These are phyloP conservation scores for Antrodiella citrinella DNA, from an alignment of 768 basidiomycete species.

Conservation along the genomic window DNA sequence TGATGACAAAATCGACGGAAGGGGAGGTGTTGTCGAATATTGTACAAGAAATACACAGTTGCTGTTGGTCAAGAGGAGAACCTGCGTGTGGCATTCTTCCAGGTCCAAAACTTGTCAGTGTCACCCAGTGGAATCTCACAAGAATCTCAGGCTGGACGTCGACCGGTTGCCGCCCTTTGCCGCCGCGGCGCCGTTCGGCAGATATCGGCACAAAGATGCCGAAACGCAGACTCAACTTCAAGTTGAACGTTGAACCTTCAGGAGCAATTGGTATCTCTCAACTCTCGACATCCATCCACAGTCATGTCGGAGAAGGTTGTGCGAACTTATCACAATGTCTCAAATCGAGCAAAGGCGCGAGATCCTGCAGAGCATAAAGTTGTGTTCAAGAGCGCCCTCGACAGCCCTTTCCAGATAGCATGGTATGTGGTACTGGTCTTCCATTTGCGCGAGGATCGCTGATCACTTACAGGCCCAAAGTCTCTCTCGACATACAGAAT, in stretches of 20 bases:
- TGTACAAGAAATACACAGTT: conserved; percentile 25
- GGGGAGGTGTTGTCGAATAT: neutral
- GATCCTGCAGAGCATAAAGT: conserved; percentile 43
- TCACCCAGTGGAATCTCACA: no score
- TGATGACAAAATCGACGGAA: conserved; percentile 43
- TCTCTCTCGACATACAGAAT: conserved; percentile 59
- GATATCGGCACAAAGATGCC: neutral
- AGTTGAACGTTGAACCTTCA: no score
- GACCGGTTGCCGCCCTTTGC: no score
- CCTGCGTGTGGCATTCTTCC: neutral
- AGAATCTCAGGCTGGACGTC: no score
- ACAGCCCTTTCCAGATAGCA: conserved; percentile 60
- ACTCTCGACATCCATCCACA: neutral
- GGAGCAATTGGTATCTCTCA: neutral
- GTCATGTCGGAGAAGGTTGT: conserved; percentile 44
- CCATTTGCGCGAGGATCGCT: neutral
- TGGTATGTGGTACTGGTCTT: conserved; percentile 39
- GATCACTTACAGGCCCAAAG: conserved; percentile 19
- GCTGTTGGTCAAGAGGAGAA: neutral
- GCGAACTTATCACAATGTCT: conserved; percentile 45
- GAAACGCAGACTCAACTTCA: no score
- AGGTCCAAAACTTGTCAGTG: no score
- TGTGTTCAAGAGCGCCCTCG: conserved; percentile 63
- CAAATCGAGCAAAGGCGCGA: conserved; percentile 54
- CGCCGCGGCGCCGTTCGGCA: neutral